A percentile compares a stretch with the other conserved stretches of the same genome.
Evolutionary conservation across 228 moss, liverwort and hornwort species (phyloP).

Genomic region (Sphagnum magellanicum): DNA sequence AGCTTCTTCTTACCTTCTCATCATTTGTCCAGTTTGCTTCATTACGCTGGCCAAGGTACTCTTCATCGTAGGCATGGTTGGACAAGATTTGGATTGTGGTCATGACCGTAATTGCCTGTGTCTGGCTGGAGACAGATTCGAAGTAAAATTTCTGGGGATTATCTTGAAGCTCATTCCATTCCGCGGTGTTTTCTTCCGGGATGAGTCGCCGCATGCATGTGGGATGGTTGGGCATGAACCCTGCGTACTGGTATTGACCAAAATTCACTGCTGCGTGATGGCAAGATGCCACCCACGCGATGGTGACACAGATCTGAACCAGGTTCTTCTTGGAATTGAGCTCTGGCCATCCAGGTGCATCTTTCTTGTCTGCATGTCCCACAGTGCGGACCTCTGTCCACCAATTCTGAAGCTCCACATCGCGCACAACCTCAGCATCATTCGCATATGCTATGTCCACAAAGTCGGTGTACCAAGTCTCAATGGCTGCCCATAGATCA

Average conservation of each 20-base stretch:
- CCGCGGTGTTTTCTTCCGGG: constrained; percentile 21
- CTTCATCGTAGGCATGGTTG: constrained; percentile 82
- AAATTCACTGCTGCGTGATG: constrained; percentile 80
- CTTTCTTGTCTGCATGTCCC: constrained; percentile 54
- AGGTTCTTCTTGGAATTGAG: constrained; percentile 38
- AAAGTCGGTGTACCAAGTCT: constrained; percentile 45
- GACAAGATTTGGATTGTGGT: constrained; percentile 68
- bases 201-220: constrained; percentile 3
- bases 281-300: constrained; percentile 69
- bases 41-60: constrained; percentile 49
- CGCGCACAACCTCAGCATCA: constrained; percentile 37
- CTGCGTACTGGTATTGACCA: constrained; percentile 62
- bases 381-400: constrained; percentile 51
- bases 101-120: constrained; percentile 68
- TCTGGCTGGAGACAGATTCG: constrained; percentile 47
- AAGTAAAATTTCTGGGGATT: constrained; percentile 50
- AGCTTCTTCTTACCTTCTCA: constrained; percentile 12
- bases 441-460: constrained; percentile 40
- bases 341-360: constrained; percentile 49
- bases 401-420: constrained; percentile 71
- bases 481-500: constrained; percentile 63
- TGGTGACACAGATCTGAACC: constrained; percentile 49
- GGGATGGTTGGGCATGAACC: constrained; percentile 61
- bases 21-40: constrained; percentile 58
- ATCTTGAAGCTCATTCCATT: constrained; percentile 30